A percentile compares a stretch with the other conserved stretches of the same genome.
Evolutionary conservation across 805 yeast species (phyloP).

Genomic region (Suhomyces emberorum): DNA sequence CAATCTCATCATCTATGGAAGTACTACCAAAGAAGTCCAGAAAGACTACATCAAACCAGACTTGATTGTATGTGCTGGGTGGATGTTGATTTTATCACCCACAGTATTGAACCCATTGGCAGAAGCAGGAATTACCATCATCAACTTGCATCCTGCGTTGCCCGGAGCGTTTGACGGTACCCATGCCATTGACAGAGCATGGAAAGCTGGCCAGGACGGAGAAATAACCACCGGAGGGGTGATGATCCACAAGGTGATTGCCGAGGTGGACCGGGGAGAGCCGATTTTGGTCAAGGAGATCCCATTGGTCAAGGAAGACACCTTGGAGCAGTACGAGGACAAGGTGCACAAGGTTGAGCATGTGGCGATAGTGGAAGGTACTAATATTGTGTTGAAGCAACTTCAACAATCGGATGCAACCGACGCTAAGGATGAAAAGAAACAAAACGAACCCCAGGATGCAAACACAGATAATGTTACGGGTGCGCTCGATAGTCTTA

Average conservation of each 20-base stretch:
- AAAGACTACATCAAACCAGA: conserved; percentile 57
- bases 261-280: conserved; percentile 91
- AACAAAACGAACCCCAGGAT: no score
- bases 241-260: conserved; percentile 96
- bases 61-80: conserved; percentile 94
- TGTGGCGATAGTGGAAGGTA: conserved; percentile 89
- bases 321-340: conserved; percentile 73
- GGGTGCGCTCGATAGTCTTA: no score
- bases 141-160: conserved; percentile 93
- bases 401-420: no score
- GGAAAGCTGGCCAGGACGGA: conserved; percentile 91
- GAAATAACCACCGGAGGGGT: conserved; percentile 77
- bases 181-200: conserved; percentile 94
- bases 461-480: no score
- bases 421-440: background rate
- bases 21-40: conserved; percentile 10
- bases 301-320: conserved; percentile 65
- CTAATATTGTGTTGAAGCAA: conserved; percentile 54
- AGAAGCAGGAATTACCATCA: conserved; percentile 65
- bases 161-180: conserved; percentile 98
- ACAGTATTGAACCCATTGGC: conserved; percentile 66
- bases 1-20: conserved; percentile 53
- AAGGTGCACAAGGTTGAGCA: conserved; percentile 87
- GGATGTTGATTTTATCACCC: conserved; percentile 91
- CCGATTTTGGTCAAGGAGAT: conserved; percentile 83